phyloP scores from a whole-genome alignment of 1,284 basidiomycete genomes.

The Laetiporus sulphureus region DNA sequence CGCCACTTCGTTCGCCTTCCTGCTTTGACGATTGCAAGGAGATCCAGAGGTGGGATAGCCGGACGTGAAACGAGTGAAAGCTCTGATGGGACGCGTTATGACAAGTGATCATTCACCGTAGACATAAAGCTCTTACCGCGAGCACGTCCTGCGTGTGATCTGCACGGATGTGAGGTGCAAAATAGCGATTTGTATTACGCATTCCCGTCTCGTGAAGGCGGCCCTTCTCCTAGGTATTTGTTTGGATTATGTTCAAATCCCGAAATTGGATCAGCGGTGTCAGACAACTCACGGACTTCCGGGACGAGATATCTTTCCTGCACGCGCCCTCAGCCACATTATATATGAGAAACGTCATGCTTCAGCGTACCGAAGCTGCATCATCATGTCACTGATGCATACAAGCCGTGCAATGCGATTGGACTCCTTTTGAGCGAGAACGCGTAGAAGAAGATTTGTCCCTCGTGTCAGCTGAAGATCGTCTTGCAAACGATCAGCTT shows the following conservation, averaged over 20 bases:
- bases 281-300: neutral
- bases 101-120: too few relatives aligned
- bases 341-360: neutral
- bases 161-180: neutral
- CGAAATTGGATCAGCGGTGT: neutral
- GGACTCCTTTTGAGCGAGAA: neutral
- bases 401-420: neutral
- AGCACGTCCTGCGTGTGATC: neutral
- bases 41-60: too few relatives aligned
- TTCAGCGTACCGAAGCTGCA: neutral
- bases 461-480: neutral
- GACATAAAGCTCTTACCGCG: too few relatives aligned
- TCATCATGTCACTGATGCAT: neutral
- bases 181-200: neutral
- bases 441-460: neutral
- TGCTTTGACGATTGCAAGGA: too few relatives aligned
- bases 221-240: neutral
- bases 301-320: neutral
- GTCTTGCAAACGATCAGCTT: neutral
- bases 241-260: neutral
- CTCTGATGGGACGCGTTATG: too few relatives aligned
- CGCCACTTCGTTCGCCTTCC: too few relatives aligned
- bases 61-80: too few relatives aligned
- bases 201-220: neutral
- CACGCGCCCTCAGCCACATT: neutral